Base-by-base conservation (phyloP, 148 eudicot species). In the Mesembryanthemum crystallinum region DNA sequence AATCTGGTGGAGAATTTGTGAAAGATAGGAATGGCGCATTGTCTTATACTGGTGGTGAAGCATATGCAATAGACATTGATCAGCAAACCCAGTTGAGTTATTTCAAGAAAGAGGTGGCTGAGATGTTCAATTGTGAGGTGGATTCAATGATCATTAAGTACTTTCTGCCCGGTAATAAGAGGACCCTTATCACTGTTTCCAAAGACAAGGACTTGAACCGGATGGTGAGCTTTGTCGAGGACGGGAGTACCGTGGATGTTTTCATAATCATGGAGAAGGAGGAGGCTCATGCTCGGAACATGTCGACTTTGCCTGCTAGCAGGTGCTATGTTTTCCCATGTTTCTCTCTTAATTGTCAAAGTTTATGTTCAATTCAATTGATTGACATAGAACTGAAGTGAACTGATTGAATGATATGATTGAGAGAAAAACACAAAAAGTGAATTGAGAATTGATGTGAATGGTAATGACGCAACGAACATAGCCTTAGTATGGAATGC, bases 161-260 rank as follows among this genome's bases (percentile, higher is more conserved):
- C 80, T 88, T 91, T 58, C 88, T 91, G 43, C 97, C 93, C 0
- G 93, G 91, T 42, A 89, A 91, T 73, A 86, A 73, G 72, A 91
- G 79, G 86, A 91, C 91, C 9, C 85, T 91, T 62, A 89, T 91
- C 71, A 86, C 89, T 4, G 66, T 91, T 42, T 86, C 97, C 18
- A 91, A 88, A 62, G 97, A 91, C 55, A 91, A 85, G 76, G 97
- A 91, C 65, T 85, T 91, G 81, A 76, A 83, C 70, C 89, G 97
- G 67, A 91, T 91, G 97, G 81, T 91, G 17, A 88, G 79, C 75
- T 91, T 88, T 73, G 84, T 82, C 27, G 79, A 73, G 76, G 93
- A 88, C 47, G 71, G 79, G 45, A 85, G 81, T 76, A 87, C 88
- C 60, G 90, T 88, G 28, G 95, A 90, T 82, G 85, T 90, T 59